Evolutionary conservation across 352 stramenopile genomes (phyloP), one percentile per base, ranked within the genome.

Genomic region (Blastocystis sp.): DNA sequence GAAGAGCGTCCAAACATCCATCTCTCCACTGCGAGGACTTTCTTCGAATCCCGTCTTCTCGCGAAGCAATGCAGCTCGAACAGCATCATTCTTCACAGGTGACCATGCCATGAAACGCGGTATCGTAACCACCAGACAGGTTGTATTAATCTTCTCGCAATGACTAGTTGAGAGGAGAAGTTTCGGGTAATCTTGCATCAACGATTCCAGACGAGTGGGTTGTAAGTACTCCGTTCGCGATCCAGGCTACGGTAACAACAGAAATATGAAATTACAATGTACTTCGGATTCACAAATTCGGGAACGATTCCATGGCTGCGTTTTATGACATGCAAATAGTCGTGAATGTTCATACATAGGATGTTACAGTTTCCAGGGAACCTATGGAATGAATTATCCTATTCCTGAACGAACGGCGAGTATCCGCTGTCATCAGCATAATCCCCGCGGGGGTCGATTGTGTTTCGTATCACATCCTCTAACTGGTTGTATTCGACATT

Each of bases 271-370:
- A 87, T 87, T 9, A 88, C 89, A 84, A 96, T 93, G 63, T 91
- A 97, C 87, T 97, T 97, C 42, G 93, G 93, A 88, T 97, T 97
- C 18, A 97, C 93, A 88, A 97, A 97, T 87, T 97, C 93, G 32
- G 91, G 90, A 69, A 97, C 92, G 21, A 93, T 87, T 57, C 93
- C 93, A 84, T 87, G 90, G 56, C 87, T 92, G 84, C 87, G 61
- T 88, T 59, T 79, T 87, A 94, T 79, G 18, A 89, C 89, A 56
- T 88, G 88, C 16, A 89, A 88, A 86, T 97, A 97, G 4, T 89
- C 87, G 21, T 90, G 75, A 53, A 96, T 87, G 44, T 91, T 87
- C 59, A 96, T 94, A 3, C 96, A 87, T 49, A 97, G 88, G 56
- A 95, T 90, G 86, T 97, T 97, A 86, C 93, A 94, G 88, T 97